Base-by-base conservation (phyloP, 2,329 filamentous ascomycete genomes). In the Pseudogymnoascus sp. region DNA sequence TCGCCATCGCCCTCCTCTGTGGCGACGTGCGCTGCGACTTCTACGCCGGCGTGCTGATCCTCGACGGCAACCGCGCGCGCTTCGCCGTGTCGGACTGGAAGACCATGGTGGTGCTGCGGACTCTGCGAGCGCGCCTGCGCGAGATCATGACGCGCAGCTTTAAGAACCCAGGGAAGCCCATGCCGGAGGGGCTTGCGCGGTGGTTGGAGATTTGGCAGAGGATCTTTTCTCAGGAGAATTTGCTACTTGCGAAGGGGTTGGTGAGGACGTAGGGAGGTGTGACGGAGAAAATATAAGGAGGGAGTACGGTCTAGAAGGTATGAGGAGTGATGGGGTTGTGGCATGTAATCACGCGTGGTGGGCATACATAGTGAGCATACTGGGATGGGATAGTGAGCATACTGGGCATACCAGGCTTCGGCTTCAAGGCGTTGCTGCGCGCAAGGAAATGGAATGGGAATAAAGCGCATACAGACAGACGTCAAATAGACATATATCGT, bases 71-170 rank as follows among this genome's bases (percentile, higher is more conserved):
- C 73, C 84, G 93, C 31, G 84, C 93, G 59, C 85, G 91, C 59
- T 96, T 98, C 73, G 84, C 89, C 22, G 83, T 96, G 0, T 83
- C 87, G 4, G 90, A 96, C 72, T 98, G 93, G 93, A 96, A 93
- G 76, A 88, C 88, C 0, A 88, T 95, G 82, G 84, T 96, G 37
- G 92, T 89, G n/a, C 78, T 99, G 71, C 97, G 97, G 76, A 85
- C 87, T 5, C 78, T 98, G 61, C 84, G 91, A 19, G 79, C 81
- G 1, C 83, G 89, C 26, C 79, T 96, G 16, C 86, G 88, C 67
- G 91, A 96, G 68, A 84, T 96, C 41, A 79, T 96, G 56, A 85
- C 84, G 0, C 81, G 83, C 31, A 82, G 84, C 22, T 92, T 96
- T 78, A 89, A 85, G 75, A 82, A 79, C 67, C 86, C 86, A 0